phyloP scores from a whole-genome alignment of 345 rosid species.

The Hibiscus mutabilis region DNA sequence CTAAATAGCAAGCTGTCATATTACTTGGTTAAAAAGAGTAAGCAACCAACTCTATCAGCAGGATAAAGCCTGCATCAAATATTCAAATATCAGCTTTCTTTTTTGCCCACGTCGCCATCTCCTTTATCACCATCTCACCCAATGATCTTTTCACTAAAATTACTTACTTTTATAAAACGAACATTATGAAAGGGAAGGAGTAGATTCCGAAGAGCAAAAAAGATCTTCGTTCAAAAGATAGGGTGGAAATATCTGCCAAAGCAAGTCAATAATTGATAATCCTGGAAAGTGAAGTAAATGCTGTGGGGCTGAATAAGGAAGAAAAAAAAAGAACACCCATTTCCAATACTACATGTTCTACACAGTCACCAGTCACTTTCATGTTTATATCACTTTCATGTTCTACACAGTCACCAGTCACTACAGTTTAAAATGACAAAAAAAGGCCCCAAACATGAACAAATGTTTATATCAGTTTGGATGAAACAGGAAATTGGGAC shows the following conservation, averaged over 20 bases:
- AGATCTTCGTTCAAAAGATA: background rate
- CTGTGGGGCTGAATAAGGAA: background rate
- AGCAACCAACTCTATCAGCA: no score
- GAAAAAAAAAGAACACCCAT: background rate
- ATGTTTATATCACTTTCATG: no score
- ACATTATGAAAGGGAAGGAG: background rate
- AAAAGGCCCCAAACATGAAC: background rate
- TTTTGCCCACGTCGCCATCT: no score
- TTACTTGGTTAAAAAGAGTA: no score
- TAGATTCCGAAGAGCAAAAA: background rate
- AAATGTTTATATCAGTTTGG: background rate
- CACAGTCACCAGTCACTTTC: background rate
- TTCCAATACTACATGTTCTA: background rate
- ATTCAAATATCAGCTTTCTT: no score
- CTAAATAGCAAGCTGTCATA: no score
- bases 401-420: no score
- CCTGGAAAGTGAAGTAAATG: background rate
- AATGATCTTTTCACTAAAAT: no score
- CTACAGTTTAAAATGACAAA: background rate
- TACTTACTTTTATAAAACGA: background rate
- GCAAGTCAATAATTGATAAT: background rate
- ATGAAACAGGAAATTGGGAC: background rate
- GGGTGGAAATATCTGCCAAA: background rate
- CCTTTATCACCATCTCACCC: no score
- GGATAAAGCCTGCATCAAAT: no score